Base-by-base conservation (phyloP, 2,329 filamentous ascomycete genomes). In the Cladosporium sp. region DNA sequence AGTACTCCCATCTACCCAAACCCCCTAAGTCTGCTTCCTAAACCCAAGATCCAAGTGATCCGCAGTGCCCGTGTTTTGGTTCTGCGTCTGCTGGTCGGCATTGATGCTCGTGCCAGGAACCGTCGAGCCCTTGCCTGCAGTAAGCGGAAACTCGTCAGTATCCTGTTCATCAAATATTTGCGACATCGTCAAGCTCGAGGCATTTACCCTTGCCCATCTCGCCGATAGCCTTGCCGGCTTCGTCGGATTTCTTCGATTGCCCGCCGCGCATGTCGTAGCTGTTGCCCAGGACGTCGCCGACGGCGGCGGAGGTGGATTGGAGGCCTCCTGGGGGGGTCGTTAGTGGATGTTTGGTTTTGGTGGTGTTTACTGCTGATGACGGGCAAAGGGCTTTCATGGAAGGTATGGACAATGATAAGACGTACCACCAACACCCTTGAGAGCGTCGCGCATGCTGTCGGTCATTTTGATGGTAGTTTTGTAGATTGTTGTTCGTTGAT, bases 21-120 rank as follows among this genome's bases (percentile, higher is more conserved):
- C 7, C 49, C 24, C 41, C 62, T 55, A 67, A 44, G 62, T 57
- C 65, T 59, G 67, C 67, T 75, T 74, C 67, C 70, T 70, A 47
- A 71, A 69, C 21, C 68, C 69, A 62, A 76, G 66, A 1, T 71
- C 72, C 59, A 76, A 63, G 63, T 76, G 74, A 59, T 76, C 74
- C 52, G 73, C 74, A 63, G 54, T 70, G 12, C 74, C 74, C 8
- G 69, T 71, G 59, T 70, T 67, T 68, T 73, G 70, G 58, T 76
- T 76, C 62, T 66, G 65, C 38, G 70, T 66, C 67, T 76, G 74
- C 24, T 72, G 52, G 10, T 59, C 65, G 3, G 69, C 74, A 55
- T 71, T 71, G 44, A 76, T 64, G 15, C 51, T 63, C 1, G 73
- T 73, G 4, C 70, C 71, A 38, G 65, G 66, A 11, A 72, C 71